Evolutionary conservation across 2,329 filamentous ascomycete species (phyloP).

Genomic region (Ophiostoma montium): DNA sequence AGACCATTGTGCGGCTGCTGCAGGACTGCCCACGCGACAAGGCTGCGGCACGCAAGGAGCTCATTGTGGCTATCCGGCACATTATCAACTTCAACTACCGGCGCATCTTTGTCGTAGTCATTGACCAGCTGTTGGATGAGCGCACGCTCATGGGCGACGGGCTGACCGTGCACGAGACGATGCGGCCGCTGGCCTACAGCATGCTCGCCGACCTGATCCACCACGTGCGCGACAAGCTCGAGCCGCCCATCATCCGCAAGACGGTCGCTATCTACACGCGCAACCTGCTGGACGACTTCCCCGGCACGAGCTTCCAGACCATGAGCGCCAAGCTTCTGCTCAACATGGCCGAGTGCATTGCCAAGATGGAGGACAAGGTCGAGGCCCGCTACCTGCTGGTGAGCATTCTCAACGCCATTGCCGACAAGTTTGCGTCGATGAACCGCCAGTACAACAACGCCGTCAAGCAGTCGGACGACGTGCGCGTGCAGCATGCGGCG

Average conservation of each 20-base stretch:
- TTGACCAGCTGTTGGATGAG: constrained; percentile 89
- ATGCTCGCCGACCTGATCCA: constrained; percentile 98
- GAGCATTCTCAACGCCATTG: constrained; percentile 95
- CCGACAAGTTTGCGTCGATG: constrained; percentile 97
- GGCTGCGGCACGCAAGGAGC: constrained; percentile 82
- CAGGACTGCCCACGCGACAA: constrained; percentile 94
- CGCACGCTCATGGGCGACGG: constrained; percentile 90
- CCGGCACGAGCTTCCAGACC: constrained; percentile 95
- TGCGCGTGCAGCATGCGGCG: constrained; percentile 63
- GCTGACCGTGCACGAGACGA: constrained; percentile 89
- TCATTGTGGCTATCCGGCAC: constrained; percentile 90
- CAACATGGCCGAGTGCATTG: constrained; percentile 97
- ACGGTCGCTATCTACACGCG: constrained; percentile 96
- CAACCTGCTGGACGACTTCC: constrained; percentile 89
- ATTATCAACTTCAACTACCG: constrained; percentile 99
- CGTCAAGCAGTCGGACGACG: constrained; percentile 85
- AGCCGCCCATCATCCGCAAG: constrained; percentile 80
- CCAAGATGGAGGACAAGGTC: constrained; percentile 80
- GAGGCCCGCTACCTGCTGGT: constrained; percentile 92
- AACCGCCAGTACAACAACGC: constrained; percentile 92
- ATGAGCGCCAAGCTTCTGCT: constrained; percentile 97
- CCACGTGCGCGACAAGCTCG: constrained; percentile 81
- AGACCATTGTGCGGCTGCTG: constrained; percentile 78
- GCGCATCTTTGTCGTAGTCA: constrained; percentile 86
- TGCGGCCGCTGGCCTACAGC: constrained; percentile 89